These are phyloP conservation scores for Neurospora pannonica DNA, from an alignment of 495 filamentous ascomycete species.

Conservation along the genomic window DNA sequence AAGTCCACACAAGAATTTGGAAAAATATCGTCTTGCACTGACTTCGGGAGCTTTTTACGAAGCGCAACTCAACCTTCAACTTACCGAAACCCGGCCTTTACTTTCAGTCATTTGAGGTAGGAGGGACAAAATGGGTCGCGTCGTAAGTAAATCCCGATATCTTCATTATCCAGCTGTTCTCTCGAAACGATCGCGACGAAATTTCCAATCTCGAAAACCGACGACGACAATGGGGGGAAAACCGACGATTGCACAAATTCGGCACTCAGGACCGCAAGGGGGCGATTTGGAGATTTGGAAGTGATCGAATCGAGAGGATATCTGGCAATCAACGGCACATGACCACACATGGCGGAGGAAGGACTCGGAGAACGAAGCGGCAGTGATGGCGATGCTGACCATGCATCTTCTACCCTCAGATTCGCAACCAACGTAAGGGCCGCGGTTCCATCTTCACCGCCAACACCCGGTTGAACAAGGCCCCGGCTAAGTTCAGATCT, in stretches of 20 bases:
- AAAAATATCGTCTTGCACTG: constrained; percentile 23
- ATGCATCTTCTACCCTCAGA: constrained; percentile 35
- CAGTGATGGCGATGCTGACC: constrained; percentile 15
- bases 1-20: constrained; percentile 30
- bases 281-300: constrained; percentile 4
- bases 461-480: constrained; percentile 86
- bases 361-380: constrained; percentile 1
- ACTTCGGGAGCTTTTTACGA: constrained; percentile 18
- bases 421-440: constrained; percentile 97
- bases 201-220: constrained; percentile 6
- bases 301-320: not conserved
- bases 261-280: constrained; percentile 10
- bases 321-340: not conserved
- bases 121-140: constrained; percentile 42
- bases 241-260: not conserved
- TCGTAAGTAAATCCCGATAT: constrained; percentile 32
- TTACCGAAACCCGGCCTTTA: constrained; percentile 20
- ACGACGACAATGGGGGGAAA: not conserved
- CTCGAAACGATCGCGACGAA: constrained; percentile 4
- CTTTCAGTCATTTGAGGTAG: constrained; percentile 24
- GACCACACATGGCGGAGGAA: not conserved
- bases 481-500: constrained; percentile 74
- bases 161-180: constrained; percentile 5
- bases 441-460: constrained; percentile 90
- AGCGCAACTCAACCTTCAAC: constrained; percentile 21